Percentiles rank a stretch among this genome's conserved stretches.
phyloP scores from a whole-genome alignment of 352 stramenopile species.

The Phytopythium boreale region DNA sequence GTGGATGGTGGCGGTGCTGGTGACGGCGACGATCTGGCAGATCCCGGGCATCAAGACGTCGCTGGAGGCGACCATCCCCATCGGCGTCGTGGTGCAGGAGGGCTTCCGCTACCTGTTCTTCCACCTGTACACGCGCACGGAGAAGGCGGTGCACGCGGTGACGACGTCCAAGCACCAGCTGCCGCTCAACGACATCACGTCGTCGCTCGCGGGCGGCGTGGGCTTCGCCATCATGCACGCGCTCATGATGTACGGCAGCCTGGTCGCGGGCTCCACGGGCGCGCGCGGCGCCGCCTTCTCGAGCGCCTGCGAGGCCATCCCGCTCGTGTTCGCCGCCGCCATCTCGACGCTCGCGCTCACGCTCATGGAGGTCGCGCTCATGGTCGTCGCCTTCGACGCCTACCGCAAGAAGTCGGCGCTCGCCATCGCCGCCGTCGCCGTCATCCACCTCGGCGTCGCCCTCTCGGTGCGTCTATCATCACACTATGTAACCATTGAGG shows the following conservation, averaged over 20 bases:
- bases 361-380: conserved; percentile 73
- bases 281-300: conserved; percentile 72
- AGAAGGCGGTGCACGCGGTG: conserved; percentile 70
- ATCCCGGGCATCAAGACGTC: conserved; percentile 72
- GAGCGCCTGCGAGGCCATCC: conserved; percentile 62
- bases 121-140: conserved; percentile 70
- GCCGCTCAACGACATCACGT: conserved; percentile 84
- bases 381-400: conserved; percentile 80
- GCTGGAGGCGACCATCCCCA: conserved; percentile 65
- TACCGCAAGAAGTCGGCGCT: conserved; percentile 63
- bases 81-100: conserved; percentile 74
- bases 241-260: conserved; percentile 82
- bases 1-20: conserved; percentile 78
- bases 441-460: conserved; percentile 73
- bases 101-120: conserved; percentile 71
- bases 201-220: conserved; percentile 70
- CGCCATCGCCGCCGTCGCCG: conserved; percentile 44
- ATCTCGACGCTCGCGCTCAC: conserved; percentile 75
- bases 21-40: conserved; percentile 71
- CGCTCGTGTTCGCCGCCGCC: conserved; percentile 64
- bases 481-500: too few relatives aligned
- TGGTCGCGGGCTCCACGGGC: conserved; percentile 66
- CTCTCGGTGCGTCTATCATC: conserved; percentile 46
- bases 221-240: conserved; percentile 83
- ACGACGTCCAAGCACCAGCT: conserved; percentile 74